Percentiles rank a stretch among this genome's conserved stretches.
phyloP scores from a whole-genome alignment of 2,329 filamentous ascomycete species.

The Volutella citrinella region DNA sequence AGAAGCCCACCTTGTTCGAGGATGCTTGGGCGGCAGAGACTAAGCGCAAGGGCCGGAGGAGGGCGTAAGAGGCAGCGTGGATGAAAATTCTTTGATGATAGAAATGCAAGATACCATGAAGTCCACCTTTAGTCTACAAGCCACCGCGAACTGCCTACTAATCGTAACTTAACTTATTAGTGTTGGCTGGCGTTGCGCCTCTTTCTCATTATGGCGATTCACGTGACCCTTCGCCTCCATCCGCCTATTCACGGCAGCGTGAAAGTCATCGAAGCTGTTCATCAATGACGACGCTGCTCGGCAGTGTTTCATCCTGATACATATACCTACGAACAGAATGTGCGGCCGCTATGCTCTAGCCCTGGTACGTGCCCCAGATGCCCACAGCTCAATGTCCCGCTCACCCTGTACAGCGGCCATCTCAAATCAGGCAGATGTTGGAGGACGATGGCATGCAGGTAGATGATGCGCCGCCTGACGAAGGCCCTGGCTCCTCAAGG shows the following conservation, averaged over 20 bases:
- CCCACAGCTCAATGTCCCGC: conserved; percentile 3
- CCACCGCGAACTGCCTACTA: too few relatives aligned
- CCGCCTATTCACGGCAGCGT: too few relatives aligned
- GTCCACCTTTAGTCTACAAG: too few relatives aligned
- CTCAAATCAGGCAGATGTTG: conserved; percentile 70
- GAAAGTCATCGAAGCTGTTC: too few relatives aligned
- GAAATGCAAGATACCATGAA: too few relatives aligned
- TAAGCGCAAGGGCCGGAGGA: conserved; percentile 19
- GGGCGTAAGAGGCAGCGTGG: conserved; percentile 6
- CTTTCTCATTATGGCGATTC: too few relatives aligned
- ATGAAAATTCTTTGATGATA: background rate
- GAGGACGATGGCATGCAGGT: conserved; percentile 72
- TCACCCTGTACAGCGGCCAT: conserved; percentile 63
- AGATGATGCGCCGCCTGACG: conserved; percentile 68
- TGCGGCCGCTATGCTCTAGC: conserved; percentile 36
- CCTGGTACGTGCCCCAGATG: conserved; percentile 24
- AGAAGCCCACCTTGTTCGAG: conserved; percentile 67
- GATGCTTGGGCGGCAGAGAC: conserved; percentile 52
- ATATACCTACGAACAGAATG: too few relatives aligned
- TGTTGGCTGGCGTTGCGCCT: too few relatives aligned
- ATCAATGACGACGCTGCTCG: too few relatives aligned
- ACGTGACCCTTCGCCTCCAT: too few relatives aligned
- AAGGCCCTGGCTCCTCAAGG: conserved; percentile 56
- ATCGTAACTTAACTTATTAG: too few relatives aligned
- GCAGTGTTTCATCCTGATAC: too few relatives aligned